These are phyloP conservation scores for Arxiozyma slooffiae DNA, from an alignment of 1,139 yeast species.

Conservation along the genomic window DNA sequence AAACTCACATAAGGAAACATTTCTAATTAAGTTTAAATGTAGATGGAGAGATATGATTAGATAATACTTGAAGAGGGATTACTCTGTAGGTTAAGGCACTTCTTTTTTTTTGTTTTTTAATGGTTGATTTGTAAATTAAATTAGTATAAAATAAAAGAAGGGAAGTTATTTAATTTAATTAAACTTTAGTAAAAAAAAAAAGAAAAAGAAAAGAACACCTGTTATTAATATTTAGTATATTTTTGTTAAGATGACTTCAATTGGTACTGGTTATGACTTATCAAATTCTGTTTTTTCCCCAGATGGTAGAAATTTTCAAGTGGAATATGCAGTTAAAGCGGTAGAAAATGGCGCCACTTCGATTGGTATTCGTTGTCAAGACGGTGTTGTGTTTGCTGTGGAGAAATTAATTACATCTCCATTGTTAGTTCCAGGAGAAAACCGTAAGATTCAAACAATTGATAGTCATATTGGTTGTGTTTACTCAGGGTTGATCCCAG, in stretches of 20 bases:
- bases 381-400: conserved; percentile 93
- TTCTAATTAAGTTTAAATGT: too few relatives aligned
- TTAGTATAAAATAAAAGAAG: neutral
- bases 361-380: conserved; percentile 82
- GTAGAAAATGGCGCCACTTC: conserved; percentile 97
- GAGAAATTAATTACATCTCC: conserved; percentile 85
- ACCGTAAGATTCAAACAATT: conserved; percentile 81
- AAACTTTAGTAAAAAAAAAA: neutral
- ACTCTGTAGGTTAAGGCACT: neutral
- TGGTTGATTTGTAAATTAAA: neutral
- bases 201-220: neutral
- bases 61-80: too few relatives aligned
- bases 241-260: conserved; percentile 54
- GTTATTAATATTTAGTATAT: neutral
- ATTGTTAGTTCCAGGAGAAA: conserved; percentile 78
- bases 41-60: too few relatives aligned
- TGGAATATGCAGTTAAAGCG: conserved; percentile 94
- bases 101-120: too few relatives aligned
- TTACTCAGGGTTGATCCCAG: conserved; percentile 91
- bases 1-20: neutral
- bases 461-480: conserved; percentile 92
- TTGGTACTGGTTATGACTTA: conserved; percentile 95
- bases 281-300: conserved; percentile 80
- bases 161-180: too few relatives aligned
- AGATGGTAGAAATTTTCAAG: conserved; percentile 98